Conservation (phyloP, 371 early-diverging fungal species). For the Rhizopus delemar region DNA sequence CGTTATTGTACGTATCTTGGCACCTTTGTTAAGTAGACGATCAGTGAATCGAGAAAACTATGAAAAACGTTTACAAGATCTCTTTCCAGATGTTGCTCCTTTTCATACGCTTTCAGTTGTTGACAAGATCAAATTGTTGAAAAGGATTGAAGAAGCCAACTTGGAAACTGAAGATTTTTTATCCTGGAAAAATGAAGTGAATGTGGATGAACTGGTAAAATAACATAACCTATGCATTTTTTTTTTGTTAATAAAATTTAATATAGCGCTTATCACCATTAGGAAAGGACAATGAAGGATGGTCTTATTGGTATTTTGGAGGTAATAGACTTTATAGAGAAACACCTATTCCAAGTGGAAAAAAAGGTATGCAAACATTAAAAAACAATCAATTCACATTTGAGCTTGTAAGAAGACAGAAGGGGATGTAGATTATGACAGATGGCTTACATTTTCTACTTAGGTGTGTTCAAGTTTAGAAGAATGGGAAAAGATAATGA, state of each 20-base stretch:
- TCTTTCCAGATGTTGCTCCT: constrained; percentile 8
- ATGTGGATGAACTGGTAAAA: constrained; percentile 14
- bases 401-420: constrained; percentile 13
- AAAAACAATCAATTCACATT: constrained; percentile 16
- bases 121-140: constrained; percentile 18
- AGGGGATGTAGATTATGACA: neutral
- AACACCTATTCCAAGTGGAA: constrained; percentile 19
- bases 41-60: constrained; percentile 6
- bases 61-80: constrained; percentile 2
- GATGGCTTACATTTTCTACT: neutral
- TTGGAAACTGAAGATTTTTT: constrained; percentile 12
- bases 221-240: neutral
- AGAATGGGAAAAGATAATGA: constrained; percentile 16
- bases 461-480: constrained; percentile 18
- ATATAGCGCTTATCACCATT: constrained; percentile 20
- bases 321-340: constrained; percentile 24
- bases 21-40: constrained; percentile 5
- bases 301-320: constrained; percentile 20
- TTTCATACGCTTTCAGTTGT: constrained; percentile 8
- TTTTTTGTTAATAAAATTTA: neutral
- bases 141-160: constrained; percentile 15
- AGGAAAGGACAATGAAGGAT: constrained; percentile 23
- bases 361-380: constrained; percentile 6
- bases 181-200: neutral
- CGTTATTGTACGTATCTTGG: constrained; percentile 1